Conservation (phyloP, 352 stramenopile genomes). For the Globisporangium solare region DNA sequence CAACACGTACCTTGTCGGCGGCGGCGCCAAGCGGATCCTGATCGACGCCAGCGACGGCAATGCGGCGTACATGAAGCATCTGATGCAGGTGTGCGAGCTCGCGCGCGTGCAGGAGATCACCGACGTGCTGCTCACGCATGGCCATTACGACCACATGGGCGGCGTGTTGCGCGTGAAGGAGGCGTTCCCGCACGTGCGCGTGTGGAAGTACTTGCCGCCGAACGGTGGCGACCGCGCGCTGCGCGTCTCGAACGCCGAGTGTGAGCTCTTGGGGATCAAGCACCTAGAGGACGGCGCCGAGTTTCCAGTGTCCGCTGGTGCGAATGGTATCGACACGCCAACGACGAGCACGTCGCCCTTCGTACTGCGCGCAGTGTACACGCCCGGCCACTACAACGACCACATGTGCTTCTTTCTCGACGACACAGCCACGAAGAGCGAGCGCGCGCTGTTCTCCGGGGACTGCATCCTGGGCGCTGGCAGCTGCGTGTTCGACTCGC, state of each 20-base stretch:
- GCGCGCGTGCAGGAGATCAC: conserved; percentile 50
- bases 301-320: conserved; percentile 24
- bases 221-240: conserved; percentile 26
- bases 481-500: conserved; percentile 84
- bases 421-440: not conserved
- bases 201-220: conserved; percentile 70
- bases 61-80: conserved; percentile 30
- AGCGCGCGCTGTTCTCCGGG: conserved; percentile 63
- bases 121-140: conserved; percentile 86
- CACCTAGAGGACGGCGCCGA: conserved; percentile 32
- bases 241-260: conserved; percentile 43
- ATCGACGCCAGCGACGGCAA: conserved; percentile 83
- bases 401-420: conserved; percentile 77
- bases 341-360: conserved; percentile 2
- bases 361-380: conserved; percentile 57
- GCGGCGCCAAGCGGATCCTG: conserved; percentile 49
- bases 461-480: conserved; percentile 83
- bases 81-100: conserved; percentile 36
- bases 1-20: conserved; percentile 89
- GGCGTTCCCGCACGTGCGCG: conserved; percentile 41
- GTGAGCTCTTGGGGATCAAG: conserved; percentile 37
- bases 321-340: not conserved
- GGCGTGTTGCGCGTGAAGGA: conserved; percentile 58
- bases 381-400: conserved; percentile 82
- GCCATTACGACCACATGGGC: conserved; percentile 87